Base-by-base conservation (phyloP, 2,329 filamentous ascomycete species). In the Microdochium trichocladiopsis region DNA sequence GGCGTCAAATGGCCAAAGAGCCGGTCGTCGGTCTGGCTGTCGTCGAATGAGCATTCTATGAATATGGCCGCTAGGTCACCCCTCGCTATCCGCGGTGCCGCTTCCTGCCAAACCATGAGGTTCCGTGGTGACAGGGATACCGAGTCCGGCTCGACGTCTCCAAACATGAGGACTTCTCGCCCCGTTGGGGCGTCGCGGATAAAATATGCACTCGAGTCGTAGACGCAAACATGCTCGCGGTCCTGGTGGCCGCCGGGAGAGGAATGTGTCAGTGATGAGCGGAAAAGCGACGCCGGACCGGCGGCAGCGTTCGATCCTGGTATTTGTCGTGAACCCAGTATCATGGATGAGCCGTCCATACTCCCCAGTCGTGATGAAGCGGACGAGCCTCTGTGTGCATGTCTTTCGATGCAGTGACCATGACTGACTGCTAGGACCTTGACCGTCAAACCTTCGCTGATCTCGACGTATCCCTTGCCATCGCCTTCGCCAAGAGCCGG, bases 11-110 rank as follows among this genome's bases (percentile, higher is more conserved):
- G 94, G 0, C 94, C 94, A 58, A 91, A 99, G 0, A 99, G 76
- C 1, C 85, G 81, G 49, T 87, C 84, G 55, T 94, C 85, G 22
- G 82, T 78, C 61, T 91, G 87, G 8, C 82, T 81, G 66, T 96
- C 87, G 55, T 90, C 88, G 67, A 93, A 99, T 56, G 90, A 95
- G 68, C 93, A 97, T 73, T 99, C 94, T 60, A 99, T 95, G 64
- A 97, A 93, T 12, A 99, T 87, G 11, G 87, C 93, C 0, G 78
- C 80, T 0, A 99, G 77, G 3, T 79, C 76, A 1, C 90, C 89
- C 0, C 77, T 72, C 0, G 77, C 87, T 24, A 99, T 84, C 65
- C 95, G 96, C 9, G 87, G 87, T 0, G 92, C 93, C 0, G 93
- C 93, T 62, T 94, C 88, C 58, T 83, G 79, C 94, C 94, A 99